Conservation (phyloP, 805 yeast species). For the Candida pini region DNA sequence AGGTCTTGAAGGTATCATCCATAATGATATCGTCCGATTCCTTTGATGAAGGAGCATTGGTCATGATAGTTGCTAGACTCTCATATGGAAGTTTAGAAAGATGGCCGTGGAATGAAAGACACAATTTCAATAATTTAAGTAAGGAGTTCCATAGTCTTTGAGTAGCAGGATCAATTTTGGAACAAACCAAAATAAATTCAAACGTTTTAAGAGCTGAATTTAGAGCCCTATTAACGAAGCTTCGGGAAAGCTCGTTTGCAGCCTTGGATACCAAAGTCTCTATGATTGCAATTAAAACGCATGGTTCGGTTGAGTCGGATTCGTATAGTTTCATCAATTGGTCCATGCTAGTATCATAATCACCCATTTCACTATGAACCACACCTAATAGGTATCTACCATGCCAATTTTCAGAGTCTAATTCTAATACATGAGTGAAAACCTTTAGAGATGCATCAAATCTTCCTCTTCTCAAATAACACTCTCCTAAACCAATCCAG, state of each 20-base stretch:
- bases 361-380: slow-evolving; percentile 57
- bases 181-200: slow-evolving; percentile 18
- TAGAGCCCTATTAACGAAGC: slow-evolving; percentile 65
- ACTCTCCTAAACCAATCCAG: slow-evolving; percentile 98
- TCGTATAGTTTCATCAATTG: slow-evolving; percentile 36
- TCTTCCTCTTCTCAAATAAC: slow-evolving; percentile 80
- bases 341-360: slow-evolving; percentile 55
- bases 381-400: slow-evolving; percentile 64
- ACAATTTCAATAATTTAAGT: slow-evolving; percentile 50
- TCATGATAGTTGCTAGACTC: slow-evolving; percentile 26
- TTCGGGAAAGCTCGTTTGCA: slow-evolving; percentile 44
- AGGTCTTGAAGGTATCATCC: slow-evolving; percentile 14
- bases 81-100: slow-evolving; percentile 43
- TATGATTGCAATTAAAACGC: slow-evolving; percentile 47
- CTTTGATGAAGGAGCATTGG: slow-evolving; percentile 11
- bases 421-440: slow-evolving; percentile 54
- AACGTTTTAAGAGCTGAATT: slow-evolving; percentile 36
- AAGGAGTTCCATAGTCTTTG: slow-evolving; percentile 63
- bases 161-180: slow-evolving; percentile 27
- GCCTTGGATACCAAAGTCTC: slow-evolving; percentile 56
- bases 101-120: slow-evolving; percentile 50
- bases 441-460: slow-evolving; percentile 84
- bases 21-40: slow-evolving; percentile 1
- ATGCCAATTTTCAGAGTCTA: slow-evolving; percentile 53
- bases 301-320: slow-evolving; percentile 41